Percentiles rank a stretch among this genome's conserved stretches.
Conservation (phyloP, 2,329 filamentous ascomycete genomes). For the Pseudodiploospora longispora region DNA sequence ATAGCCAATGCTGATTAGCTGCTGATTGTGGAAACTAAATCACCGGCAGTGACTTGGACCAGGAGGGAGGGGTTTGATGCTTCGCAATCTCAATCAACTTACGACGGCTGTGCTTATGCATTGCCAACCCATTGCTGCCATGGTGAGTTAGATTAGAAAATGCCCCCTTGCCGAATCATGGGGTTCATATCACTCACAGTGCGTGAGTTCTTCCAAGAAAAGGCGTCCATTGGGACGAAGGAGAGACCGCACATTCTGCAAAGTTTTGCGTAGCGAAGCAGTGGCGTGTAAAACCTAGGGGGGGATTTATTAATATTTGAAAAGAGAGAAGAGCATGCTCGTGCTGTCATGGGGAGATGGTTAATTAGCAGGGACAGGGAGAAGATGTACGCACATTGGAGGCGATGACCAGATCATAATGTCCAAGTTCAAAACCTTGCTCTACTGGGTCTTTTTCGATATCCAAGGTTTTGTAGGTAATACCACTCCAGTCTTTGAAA, state of each 20-base stretch:
- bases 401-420: constrained; percentile 8
- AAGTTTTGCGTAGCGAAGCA: background rate
- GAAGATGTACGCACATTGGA: background rate
- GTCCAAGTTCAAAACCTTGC: constrained; percentile 6
- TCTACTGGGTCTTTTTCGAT: constrained; percentile 4
- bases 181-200: background rate
- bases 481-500: constrained; percentile 6
- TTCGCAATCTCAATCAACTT: too few species aligned
- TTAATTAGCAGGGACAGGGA: too few species aligned
- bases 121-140: background rate
- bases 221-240: constrained; percentile 1
- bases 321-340: too few species aligned
- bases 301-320: constrained; percentile 11
- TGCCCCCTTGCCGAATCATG: too few species aligned
- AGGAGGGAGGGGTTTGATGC: background rate
- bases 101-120: background rate
- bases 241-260: constrained; percentile 1
- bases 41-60: constrained; percentile 16
- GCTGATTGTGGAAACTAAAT: background rate
- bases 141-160: too few species aligned
- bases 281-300: constrained; percentile 5
- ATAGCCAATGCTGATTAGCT: too few species aligned
- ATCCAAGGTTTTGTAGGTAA: constrained; percentile 19
- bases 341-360: too few species aligned
- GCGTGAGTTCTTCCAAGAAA: constrained; percentile 1